These are phyloP conservation scores for Aspergillus latus DNA, from an alignment of 2,329 filamentous ascomycete species.

Conservation along the genomic window DNA sequence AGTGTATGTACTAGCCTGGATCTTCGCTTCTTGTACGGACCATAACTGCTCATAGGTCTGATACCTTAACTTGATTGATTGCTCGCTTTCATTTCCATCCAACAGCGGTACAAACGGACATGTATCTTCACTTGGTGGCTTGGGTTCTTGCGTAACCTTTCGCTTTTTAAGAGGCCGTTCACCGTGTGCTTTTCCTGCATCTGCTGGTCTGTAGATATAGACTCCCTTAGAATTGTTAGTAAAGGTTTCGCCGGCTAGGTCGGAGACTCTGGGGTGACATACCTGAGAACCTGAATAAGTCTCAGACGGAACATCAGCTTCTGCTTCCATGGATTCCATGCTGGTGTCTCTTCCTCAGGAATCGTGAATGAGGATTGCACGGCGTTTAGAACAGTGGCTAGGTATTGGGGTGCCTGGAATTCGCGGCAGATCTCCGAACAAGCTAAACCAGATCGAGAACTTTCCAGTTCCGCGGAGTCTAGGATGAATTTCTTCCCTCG, in stretches of 20 bases:
- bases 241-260: neutral
- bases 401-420: slow-evolving; percentile 10
- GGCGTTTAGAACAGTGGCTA: neutral
- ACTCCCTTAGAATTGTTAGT: slow-evolving; percentile 51
- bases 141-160: slow-evolving; percentile 48
- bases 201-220: slow-evolving; percentile 61
- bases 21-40: slow-evolving; percentile 39
- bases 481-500: slow-evolving; percentile 9
- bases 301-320: slow-evolving; percentile 25
- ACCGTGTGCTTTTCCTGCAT: slow-evolving; percentile 35
- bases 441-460: slow-evolving; percentile 34
- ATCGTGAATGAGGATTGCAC: neutral
- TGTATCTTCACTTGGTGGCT: slow-evolving; percentile 12
- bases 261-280: slow-evolving; percentile 5
- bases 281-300: slow-evolving; percentile 35
- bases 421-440: slow-evolving; percentile 20
- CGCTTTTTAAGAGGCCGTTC: slow-evolving; percentile 59
- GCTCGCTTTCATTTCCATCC: slow-evolving; percentile 37
- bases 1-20: slow-evolving; percentile 33
- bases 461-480: slow-evolving; percentile 6
- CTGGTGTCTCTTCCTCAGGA: slow-evolving; percentile 16
- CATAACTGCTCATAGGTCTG: slow-evolving; percentile 41
- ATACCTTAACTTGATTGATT: slow-evolving; percentile 37
- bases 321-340: slow-evolving; percentile 20
- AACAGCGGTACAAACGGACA: slow-evolving; percentile 41